Evolutionary conservation across 192 early-diverging fungal genomes (phyloP), one percentile per base, ranked within the genome.

Genomic region (Kappamyces sp.): DNA sequence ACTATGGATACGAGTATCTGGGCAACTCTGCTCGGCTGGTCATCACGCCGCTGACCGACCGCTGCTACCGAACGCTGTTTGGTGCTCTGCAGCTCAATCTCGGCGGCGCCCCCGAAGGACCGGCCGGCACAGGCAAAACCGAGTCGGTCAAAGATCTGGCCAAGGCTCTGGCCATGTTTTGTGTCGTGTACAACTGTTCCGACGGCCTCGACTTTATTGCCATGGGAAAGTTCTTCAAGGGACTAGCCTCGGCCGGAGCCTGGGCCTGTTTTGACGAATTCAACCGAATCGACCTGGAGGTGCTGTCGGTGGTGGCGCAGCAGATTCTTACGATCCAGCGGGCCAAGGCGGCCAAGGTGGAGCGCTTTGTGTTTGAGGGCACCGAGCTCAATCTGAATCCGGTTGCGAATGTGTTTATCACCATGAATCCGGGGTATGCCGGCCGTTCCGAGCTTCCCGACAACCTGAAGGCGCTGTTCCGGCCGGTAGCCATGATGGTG

Each of bases 351-450:
- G 75, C 75, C 12, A 80, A 75, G 45, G 48, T 76, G 8, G 80
- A 81, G 53, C 63, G 58, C 5, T 82, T 82, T 63, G 60, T 67
- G 2, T 82, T 82, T 57, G 80, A 82, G 48, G 80, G 80, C 5
- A 82, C 80, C 5, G 77, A 79, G 54, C 57, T 82, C 45, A 75
- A 62, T 39, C 45, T 82, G 49, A 82, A 82, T 45, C 72, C 69
- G 14, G 73, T 78, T n/a, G 45, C 51, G 22, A 77, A 78, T 54
- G 70, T 60, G 43, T 82, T 82, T 47, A 82, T 82, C 47, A 82
- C 80, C n/a, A 82, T 82, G 80, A 82, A 82, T 72, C 80, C 80
- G 14, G 80, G 80, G 32, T 82, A 82, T 62, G 80, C 80, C 1
- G 80, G 80, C 33, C 52, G 80, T 45, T 73, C 69, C 53, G 80